Conservation (phyloP, 2,329 filamentous ascomycete species). For the Lithohypha guttulata region DNA sequence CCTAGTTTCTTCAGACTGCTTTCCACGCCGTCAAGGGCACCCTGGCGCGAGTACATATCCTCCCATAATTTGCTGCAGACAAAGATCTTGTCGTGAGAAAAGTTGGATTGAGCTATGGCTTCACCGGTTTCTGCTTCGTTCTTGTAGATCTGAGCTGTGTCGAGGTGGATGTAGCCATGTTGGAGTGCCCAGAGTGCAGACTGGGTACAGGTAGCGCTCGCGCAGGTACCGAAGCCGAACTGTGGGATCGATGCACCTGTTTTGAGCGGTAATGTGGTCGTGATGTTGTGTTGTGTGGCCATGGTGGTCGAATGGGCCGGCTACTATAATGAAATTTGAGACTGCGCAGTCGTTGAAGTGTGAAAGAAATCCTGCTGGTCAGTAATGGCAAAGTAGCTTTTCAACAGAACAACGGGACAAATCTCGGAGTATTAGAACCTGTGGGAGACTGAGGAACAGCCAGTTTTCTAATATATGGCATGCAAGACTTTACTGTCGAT, state of each 20-base stretch:
- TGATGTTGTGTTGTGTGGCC: constrained; percentile 26
- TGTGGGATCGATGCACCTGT: constrained; percentile 46
- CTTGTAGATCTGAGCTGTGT: constrained; percentile 55
- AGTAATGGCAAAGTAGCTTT: neutral
- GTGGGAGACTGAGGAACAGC: no score
- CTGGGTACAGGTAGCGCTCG: constrained; percentile 41
- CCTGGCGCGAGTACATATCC: constrained; percentile 51
- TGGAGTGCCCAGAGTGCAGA: constrained; percentile 48
- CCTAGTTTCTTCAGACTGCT: constrained; percentile 63
- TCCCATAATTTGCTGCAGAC: constrained; percentile 76
- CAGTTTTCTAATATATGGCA: no score
- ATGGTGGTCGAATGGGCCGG: no score
- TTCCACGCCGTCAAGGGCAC: constrained; percentile 56
- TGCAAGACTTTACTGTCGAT: no score
- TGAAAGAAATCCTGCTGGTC: neutral
- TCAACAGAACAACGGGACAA: neutral
- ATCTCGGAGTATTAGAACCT: constrained; percentile 1
- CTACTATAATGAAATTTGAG: no score
- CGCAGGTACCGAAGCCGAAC: constrained; percentile 64
- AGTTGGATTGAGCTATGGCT: constrained; percentile 45
- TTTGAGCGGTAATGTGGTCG: constrained; percentile 42
- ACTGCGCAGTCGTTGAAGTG: no score
- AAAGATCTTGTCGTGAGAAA: constrained; percentile 52
- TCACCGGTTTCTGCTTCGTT: constrained; percentile 58
- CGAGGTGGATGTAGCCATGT: constrained; percentile 44